Evolutionary conservation across 2,329 filamentous ascomycete species (phyloP), one percentile per base, ranked within the genome.

Genomic region (Pyrenochaeta sp.): DNA sequence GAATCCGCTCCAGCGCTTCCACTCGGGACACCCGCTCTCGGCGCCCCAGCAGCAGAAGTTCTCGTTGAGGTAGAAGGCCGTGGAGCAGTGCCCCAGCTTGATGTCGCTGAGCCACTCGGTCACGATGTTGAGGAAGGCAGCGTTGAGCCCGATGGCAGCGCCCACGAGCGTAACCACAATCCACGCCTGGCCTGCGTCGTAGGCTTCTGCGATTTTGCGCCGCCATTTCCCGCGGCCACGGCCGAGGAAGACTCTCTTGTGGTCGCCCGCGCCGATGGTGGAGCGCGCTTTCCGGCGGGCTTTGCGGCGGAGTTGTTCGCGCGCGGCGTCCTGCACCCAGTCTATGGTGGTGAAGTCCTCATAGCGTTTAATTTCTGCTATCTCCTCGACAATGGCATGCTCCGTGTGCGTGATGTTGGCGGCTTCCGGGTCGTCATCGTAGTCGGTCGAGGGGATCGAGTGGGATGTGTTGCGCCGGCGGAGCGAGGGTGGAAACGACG

Each of bases 321-420:
- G 87, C 22, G 91, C 88, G 8, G 93, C 92, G 81, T 99, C 94
- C 71, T 99, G 93, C 0, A 99, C 93, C 94, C 94, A 99, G 73
- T 99, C 94, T 81, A 94, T 94, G 1, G 94, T 99, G 5, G 92
- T 96, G 69, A 99, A 99, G 74, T 99, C 94, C 76, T 96, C 94
- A 75, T 99, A 99, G 75, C 93, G 84, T 76, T 96, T 96, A 69
- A 99, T 97, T 77, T 96, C 88, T 18, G 89, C 92, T 67, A 99
- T 96, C 75, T 99, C 94, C 67, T 97, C 92, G 49, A 91, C 88
- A 56, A 96, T 90, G 51, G 87, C 84, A 49, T 86, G 82, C 62
- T 89, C 83, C 41, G 80, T 83, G 19, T 77, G 78, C 8, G 77
- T 74, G 35, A 77, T 75, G 14, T 60, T 54, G 48, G 74, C 74